Base-by-base conservation (phyloP, 2,329 filamentous ascomycete species). In the Fusarium camptoceras region DNA sequence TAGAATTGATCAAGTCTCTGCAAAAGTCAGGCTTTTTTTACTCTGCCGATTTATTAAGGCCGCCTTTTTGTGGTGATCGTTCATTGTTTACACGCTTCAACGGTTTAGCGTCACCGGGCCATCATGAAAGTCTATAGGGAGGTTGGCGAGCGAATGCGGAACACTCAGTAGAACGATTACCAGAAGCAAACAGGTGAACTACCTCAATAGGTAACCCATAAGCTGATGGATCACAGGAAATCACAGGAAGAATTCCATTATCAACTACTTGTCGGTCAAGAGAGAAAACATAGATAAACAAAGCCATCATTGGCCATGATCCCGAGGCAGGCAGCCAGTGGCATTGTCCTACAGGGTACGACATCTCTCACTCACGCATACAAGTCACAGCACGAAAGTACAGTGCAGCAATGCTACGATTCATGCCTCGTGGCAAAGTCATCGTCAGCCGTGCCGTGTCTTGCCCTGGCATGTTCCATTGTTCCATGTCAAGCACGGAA, bases 371-470 rank as follows among this genome's bases (percentile, higher is more conserved):
- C 31, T 37, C 44, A 56, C 43, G 65, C 51, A 70, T 58, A 55
- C 51, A 69, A 61, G 60, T 55, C 60, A 54, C 65, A 44, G 54
- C 47, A 59, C 42, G 37, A 43, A 48, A 18, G 24, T 41, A 15
- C 41, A 56, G 34, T 44, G 61, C 68, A 31, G 49, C 44, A n/a
- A 37, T 31, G 43, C 43, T 15, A 43, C 39, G 42, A 55, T 53
- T 15, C 34, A 41, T 55, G 42, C 59, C 68, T 69, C 68, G 55
- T 71, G 68, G 64, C 54, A 59, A 56, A 37, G 25, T 67, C 22
- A 18, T 55, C 48, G 25, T 30, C 50, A 46, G 24, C 43, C 63
- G 43, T 27, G 27, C 20, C 37, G 54, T 65, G 64, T 60, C 59
- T 59, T 28, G 59, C 64, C 68, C 68, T 71, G 64, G 42, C 68